Conservation (phyloP, 1,139 yeast genomes). For the Scheffersomyces insectosa region DNA sequence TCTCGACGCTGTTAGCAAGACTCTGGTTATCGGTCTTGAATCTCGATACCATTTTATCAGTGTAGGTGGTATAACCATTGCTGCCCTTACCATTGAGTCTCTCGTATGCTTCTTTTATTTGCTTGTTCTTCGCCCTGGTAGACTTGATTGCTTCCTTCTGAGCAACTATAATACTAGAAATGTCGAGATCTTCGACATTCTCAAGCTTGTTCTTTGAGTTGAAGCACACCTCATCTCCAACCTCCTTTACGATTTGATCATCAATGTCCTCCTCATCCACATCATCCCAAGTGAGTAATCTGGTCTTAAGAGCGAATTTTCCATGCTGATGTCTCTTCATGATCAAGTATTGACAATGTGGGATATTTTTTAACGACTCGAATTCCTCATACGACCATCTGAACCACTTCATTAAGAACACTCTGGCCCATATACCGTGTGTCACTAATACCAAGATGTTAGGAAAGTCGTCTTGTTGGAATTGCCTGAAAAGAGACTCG, state of each 20-base stretch:
- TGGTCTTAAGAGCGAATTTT: constrained; percentile 53
- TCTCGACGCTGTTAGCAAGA: constrained; percentile 24
- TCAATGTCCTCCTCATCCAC: constrained; percentile 44
- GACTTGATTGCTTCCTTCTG: constrained; percentile 44
- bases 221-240: constrained; percentile 43
- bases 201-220: constrained; percentile 37
- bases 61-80: constrained; percentile 13
- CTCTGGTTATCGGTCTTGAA: constrained; percentile 34
- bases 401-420: constrained; percentile 89
- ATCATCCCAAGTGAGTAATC: constrained; percentile 62
- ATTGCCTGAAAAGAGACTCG: constrained; percentile 81
- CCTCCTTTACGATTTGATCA: constrained; percentile 39
- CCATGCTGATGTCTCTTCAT: constrained; percentile 58
- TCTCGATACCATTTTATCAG: constrained; percentile 15
- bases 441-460: constrained; percentile 78
- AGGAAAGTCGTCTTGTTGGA: constrained; percentile 66
- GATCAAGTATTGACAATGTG: constrained; percentile 77
- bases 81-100: constrained; percentile 8
- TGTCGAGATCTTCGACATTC: constrained; percentile 44
- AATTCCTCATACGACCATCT: constrained; percentile 90
- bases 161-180: constrained; percentile 42
- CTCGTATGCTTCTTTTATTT: constrained; percentile 35
- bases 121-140: constrained; percentile 38
- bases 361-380: constrained; percentile 77
- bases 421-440: constrained; percentile 93